Base-by-base conservation (phyloP, 2,329 filamentous ascomycete species). In the Monosporascus sp. region DNA sequence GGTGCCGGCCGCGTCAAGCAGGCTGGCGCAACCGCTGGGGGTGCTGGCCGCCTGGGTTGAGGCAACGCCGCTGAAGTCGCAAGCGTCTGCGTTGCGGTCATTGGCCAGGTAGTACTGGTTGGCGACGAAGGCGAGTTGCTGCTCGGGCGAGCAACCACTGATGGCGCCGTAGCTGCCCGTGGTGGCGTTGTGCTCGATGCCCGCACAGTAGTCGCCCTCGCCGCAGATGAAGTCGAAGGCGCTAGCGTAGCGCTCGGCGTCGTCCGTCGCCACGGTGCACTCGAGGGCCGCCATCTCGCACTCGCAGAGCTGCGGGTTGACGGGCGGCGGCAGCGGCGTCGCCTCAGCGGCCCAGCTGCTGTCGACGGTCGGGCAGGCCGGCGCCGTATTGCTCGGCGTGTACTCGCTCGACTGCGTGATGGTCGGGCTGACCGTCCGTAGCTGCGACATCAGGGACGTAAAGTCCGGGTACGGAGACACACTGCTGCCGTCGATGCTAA, bases 221-320 rank as follows among this genome's bases (percentile, higher is more conserved):
- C 84, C 86, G 73, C 89, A 94, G 71, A 93, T 81, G 70, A 75
- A 85, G 68, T 77, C 78, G 72, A 97, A 97, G 61, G 94, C 80
- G 17, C 79, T 74, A 49, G 80, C 82, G 64, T 84, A 87, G 53
- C 83, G 74, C 51, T 85, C 77, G 49, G 75, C 69, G 58, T 79
- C 74, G 24, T 72, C 71, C 47, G 78, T 71, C 46, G 80, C 76
- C 56, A 91, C 83, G 27, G 81, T 79, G 74, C 94, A 99, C 55
- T 76, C 74, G 53, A 96, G 76, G 45, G 84, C 84, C 59, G 82
- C 76, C 70, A 82, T 80, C 89, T 96, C 96, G 82, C 94, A 99
- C 54, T 78, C 72, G 80, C 94, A 99, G 47, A 96, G 85, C 45
- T 83, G 67, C 46, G 82, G 67, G 74, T 97, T 90, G 58, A 92